These are phyloP conservation scores for Eudorina sp. DNA, from an alignment of 139 green algal genomes.

Conservation along the genomic window DNA sequence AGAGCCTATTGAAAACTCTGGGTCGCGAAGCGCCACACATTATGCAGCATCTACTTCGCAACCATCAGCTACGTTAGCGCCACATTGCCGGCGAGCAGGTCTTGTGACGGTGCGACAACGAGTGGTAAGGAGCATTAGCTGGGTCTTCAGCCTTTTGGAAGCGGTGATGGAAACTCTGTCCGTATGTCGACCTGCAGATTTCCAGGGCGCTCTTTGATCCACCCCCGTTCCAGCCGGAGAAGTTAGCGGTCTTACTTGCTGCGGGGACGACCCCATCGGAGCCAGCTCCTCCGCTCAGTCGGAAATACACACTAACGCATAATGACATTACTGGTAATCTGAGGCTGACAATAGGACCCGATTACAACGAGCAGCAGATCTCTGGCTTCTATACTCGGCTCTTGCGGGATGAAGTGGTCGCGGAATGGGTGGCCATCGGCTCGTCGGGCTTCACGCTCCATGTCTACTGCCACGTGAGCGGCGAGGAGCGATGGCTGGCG, in stretches of 20 bases:
- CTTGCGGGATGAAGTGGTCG: constrained; percentile 89
- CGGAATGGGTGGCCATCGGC: constrained; percentile 77
- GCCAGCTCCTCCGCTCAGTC: background rate
- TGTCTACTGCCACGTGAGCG: constrained; percentile 93
- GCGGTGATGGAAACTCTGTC: background rate
- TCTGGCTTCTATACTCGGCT: constrained; percentile 83
- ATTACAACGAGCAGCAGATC: constrained; percentile 88
- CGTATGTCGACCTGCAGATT: background rate
- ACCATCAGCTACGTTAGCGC: background rate
- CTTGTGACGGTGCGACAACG: background rate
- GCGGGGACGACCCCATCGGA: background rate
- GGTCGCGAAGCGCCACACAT: background rate
- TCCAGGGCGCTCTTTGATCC: constrained; percentile 73
- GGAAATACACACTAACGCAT: constrained; percentile 94
- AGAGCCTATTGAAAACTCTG: background rate
- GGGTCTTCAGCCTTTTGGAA: too few relatives aligned
- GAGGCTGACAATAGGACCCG: constrained; percentile 78
- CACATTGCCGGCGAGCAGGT: background rate
- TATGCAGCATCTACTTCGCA: constrained; percentile 36
- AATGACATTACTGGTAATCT: constrained; percentile 92
- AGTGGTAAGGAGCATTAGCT: background rate
- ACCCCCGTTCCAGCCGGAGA: constrained; percentile 76
- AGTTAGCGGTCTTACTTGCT: constrained; percentile 73
- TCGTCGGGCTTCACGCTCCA: constrained; percentile 69
- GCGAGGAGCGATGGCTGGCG: constrained; percentile 86